Evolutionary conservation across 2,329 filamentous ascomycete genomes (phyloP), one percentile per base, ranked within the genome.

Genomic region (Fusarium sp.): DNA sequence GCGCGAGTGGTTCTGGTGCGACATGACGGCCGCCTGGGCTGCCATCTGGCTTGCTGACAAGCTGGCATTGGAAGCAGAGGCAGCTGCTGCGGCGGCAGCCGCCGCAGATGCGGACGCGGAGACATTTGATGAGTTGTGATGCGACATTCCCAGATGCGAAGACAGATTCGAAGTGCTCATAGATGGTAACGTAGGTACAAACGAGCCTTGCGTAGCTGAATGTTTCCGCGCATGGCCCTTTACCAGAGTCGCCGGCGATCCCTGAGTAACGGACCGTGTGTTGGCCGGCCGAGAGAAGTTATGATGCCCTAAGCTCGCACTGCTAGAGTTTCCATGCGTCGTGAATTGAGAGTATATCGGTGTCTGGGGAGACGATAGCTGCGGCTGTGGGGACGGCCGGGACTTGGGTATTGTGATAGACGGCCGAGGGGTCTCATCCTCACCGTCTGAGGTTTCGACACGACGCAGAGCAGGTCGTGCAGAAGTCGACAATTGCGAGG

Each of bases 21-120:
- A 87, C 82, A 93, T 89, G 75, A 92, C 89, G 57, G 92, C 92
- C 11, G 92, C 90, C 79, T 94, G 92, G 18, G 92, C 92, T 39
- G 92, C 92, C 68, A 94, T 93, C 78, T 93, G 91, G 78, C 91
- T 93, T n/a, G 92, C 89, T 3, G 86, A 85, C 65, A 88, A 79
- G 26, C 83, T 78, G 14, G 69, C 43, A 74, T 77, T 42, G 75
- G 74, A 72, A 18, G 78, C 77, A 43, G 80, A 81, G 79, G 79
- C 89, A 74, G 78, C 76, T 14, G 69, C 74, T 3, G 72, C 72
- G 3, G 72, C 72, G 1, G 72, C 72, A 1, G 72, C 71, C 3
- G 70, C 71, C 6, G 69, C 65, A 14, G 71, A 63, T 8, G 65
- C 49, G 22, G 69, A 71, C 17, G 45, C 38, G 2, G 69, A 31